Evolutionary conservation across 2,329 filamentous ascomycete genomes (phyloP).

Genomic region (Ceratocystis alfenasii): DNA sequence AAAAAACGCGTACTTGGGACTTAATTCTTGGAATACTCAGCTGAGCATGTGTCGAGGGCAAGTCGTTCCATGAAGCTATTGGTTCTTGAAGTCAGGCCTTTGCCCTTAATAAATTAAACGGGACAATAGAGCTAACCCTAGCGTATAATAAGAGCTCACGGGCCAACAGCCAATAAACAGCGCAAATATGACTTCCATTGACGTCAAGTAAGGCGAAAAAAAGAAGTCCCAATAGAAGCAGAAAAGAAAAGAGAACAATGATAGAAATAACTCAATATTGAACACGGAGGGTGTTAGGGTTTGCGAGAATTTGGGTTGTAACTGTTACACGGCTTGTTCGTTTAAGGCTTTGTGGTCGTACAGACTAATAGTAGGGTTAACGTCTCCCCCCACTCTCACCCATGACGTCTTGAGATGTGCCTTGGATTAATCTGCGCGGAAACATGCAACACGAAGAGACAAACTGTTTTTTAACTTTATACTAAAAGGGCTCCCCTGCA

Average conservation of each 20-base stretch:
- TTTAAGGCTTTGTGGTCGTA: no score
- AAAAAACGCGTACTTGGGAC: neutral
- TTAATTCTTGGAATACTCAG: neutral
- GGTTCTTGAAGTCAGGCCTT: no score
- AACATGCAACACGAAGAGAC: neutral
- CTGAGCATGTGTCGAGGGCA: neutral
- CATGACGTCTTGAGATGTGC: slow-evolving; percentile 2
- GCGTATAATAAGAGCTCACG: no score
- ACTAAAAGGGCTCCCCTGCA: neutral
- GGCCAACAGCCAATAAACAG: neutral
- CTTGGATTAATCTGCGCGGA: neutral
- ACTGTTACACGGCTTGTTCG: no score
- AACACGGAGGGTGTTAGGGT: neutral
- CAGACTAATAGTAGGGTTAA: neutral
- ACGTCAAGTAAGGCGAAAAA: neutral
- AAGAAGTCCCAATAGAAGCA: neutral
- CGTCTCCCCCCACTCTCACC: neutral
- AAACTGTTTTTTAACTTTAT: slow-evolving; percentile 1
- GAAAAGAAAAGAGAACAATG: neutral
- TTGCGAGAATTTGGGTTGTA: neutral
- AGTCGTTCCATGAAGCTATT: no score
- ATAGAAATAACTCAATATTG: neutral
- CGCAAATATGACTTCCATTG: neutral
- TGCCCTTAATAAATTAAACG: neutral
- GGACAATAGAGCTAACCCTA: neutral